Conservation (phyloP, 1,284 basidiomycete species). For the Irpex rosettiformis region DNA sequence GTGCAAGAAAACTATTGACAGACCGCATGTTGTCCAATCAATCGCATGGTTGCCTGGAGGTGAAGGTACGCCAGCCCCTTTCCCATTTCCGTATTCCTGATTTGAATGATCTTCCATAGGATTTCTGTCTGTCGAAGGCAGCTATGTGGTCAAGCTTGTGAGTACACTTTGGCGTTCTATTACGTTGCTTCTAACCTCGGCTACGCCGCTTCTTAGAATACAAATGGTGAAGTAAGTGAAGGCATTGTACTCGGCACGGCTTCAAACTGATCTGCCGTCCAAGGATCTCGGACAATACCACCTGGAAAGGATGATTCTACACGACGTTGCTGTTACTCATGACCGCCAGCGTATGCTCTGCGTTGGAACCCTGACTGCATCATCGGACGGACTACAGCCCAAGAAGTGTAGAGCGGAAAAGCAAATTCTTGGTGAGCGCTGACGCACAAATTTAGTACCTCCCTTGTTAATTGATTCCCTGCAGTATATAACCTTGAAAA, state of each 20-base stretch:
- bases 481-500: conserved; percentile 70
- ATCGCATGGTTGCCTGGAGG: conserved; percentile 71
- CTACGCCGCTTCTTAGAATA: conserved; percentile 36
- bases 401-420: conserved; percentile 75
- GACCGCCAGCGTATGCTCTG: conserved; percentile 64
- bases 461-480: neutral
- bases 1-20: conserved; percentile 67
- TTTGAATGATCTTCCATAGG: conserved; percentile 27
- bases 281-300: conserved; percentile 57
- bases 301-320: conserved; percentile 64
- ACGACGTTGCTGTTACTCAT: conserved; percentile 71
- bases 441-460: neutral
- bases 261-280: neutral
- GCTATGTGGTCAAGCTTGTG: conserved; percentile 47
- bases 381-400: conserved; percentile 62
- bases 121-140: conserved; percentile 56
- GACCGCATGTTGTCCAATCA: conserved; percentile 57
- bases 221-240: conserved; percentile 42
- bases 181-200: neutral
- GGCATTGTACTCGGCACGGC: neutral
- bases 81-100: neutral
- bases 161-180: conserved; percentile 9
- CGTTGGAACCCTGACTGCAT: conserved; percentile 64
- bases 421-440: conserved; percentile 61
- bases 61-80: conserved; percentile 40